phyloP scores from a whole-genome alignment of 83 land plant genomes.

The Picea mariana region DNA sequence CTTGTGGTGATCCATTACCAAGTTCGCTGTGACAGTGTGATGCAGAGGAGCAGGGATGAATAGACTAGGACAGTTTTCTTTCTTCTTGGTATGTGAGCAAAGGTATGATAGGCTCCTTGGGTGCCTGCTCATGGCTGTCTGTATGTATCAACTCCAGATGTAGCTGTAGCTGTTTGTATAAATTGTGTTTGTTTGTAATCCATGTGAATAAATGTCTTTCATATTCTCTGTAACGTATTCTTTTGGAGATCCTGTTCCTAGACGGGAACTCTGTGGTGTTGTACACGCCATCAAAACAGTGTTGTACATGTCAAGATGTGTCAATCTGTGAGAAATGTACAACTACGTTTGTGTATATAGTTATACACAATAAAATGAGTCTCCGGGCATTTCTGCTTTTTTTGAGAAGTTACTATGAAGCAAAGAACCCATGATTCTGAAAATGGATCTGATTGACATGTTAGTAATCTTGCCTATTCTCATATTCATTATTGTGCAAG shows the following conservation, averaged over 20 bases:
- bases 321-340: constrained; percentile 3
- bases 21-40: neutral
- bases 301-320: neutral
- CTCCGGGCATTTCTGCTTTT: too few relatives aligned
- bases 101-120: neutral
- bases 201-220: neutral
- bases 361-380: neutral
- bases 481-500: too few relatives aligned
- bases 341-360: neutral
- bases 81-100: neutral
- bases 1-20: neutral
- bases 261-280: neutral
- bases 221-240: neutral
- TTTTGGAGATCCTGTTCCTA: constrained; percentile 7
- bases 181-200: neutral
- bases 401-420: too few relatives aligned
- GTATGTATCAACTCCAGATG: constrained; percentile 5
- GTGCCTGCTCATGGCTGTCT: neutral
- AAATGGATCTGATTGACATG: too few relatives aligned
- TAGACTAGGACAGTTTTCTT: neutral
- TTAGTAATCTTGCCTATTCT: too few relatives aligned
- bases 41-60: neutral
- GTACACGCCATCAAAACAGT: neutral
- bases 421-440: too few relatives aligned
- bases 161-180: neutral